A percentile compares a stretch with the other conserved stretches of the same genome.
phyloP scores from a whole-genome alignment of 1,284 basidiomycete species.

The Ustilago curta region DNA sequence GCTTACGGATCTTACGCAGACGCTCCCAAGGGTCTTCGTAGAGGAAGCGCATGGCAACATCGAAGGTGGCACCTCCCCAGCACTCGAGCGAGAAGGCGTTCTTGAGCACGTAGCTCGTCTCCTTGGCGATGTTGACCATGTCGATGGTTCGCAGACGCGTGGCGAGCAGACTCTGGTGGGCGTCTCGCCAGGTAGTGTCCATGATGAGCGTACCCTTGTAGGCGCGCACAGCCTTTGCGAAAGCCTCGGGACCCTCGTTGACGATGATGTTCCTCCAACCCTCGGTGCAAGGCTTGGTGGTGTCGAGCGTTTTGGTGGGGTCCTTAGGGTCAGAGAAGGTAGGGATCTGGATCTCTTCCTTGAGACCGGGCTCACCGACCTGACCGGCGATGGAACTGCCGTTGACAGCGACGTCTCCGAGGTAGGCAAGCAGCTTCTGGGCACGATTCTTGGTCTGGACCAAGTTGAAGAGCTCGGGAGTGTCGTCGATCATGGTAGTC shows the following conservation, averaged over 20 bases:
- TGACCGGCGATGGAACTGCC: constrained; percentile 96
- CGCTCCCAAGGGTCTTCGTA: constrained; percentile 99
- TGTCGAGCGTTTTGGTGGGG: constrained; percentile 80
- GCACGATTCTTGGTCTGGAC: constrained; percentile 98
- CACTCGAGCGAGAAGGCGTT: constrained; percentile 98
- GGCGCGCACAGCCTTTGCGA: constrained; percentile 95
- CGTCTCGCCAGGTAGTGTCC: constrained; percentile 96
- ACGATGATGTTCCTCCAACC: constrained; percentile 99
- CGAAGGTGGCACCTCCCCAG: constrained; percentile 99
- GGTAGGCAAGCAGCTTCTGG: constrained; percentile 94
- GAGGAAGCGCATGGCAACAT: constrained; percentile 99
- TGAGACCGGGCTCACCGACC: constrained; percentile 92
- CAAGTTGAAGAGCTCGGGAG: constrained; percentile 97
- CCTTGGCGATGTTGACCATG: constrained; percentile 98
- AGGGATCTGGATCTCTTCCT: constrained; percentile 87
- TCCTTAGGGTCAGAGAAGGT: constrained; percentile 82
- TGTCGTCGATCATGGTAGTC: constrained; percentile 91
- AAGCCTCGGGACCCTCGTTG: constrained; percentile 96
- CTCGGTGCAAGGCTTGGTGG: constrained; percentile 82
- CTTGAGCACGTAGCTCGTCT: constrained; percentile 86
- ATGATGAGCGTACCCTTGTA: constrained; percentile 84
- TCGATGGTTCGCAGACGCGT: constrained; percentile 96
- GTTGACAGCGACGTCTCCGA: constrained; percentile 97
- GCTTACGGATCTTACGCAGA: constrained; percentile 89
- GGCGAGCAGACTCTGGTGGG: constrained; percentile 96